Conservation (phyloP, 2,329 filamentous ascomycete species). For the Cercospora sp. region DNA sequence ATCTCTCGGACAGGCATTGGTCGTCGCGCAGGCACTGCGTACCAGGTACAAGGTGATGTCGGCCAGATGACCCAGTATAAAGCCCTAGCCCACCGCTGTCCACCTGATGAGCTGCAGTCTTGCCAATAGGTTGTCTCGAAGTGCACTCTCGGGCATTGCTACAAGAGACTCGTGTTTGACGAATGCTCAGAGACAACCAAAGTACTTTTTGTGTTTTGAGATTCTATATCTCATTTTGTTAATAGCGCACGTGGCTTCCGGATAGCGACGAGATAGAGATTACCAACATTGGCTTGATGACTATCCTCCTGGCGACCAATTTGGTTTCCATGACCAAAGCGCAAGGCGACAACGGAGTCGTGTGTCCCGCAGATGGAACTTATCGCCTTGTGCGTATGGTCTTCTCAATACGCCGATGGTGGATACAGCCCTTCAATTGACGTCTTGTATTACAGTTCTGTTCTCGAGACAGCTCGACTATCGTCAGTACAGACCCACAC, state of each 20-base stretch:
- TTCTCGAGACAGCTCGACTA: background rate
- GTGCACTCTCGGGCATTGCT: background rate
- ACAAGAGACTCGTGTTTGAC: background rate
- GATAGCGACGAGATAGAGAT: background rate
- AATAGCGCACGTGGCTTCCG: background rate
- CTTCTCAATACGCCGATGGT: background rate
- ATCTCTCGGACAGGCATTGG: background rate
- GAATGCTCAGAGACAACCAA: background rate
- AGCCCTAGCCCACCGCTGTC: background rate
- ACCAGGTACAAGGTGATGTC: background rate
- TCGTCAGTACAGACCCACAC: background rate
- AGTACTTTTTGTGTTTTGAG: too few relatives aligned
- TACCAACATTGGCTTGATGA: background rate
- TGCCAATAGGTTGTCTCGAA: background rate
- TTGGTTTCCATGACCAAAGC: background rate
- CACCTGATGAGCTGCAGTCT: background rate
- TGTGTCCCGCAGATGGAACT: background rate
- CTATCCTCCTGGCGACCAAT: background rate
- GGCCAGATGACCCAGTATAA: background rate
- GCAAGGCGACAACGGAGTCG: background rate
- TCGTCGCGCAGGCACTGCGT: background rate
- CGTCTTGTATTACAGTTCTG: background rate
- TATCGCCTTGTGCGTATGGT: background rate
- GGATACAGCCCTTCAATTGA: background rate
- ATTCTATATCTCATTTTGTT: too few relatives aligned